Percentiles rank a stretch among this genome's conserved stretches.
Conservation (phyloP, 306 rosid species). For the Casuarina cunninghamiana region DNA sequence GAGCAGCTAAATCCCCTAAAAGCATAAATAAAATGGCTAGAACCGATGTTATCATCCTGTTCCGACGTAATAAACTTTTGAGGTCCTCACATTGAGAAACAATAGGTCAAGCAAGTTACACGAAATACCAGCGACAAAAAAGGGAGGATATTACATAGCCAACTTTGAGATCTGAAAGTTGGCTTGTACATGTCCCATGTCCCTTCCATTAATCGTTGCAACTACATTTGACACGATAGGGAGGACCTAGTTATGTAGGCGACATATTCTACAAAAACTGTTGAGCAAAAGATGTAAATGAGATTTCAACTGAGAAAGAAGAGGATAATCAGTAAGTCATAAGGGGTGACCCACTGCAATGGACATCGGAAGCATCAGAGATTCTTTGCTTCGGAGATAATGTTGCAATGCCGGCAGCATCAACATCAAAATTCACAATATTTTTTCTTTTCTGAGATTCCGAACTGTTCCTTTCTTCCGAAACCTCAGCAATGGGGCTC, state of each 20-base stretch:
- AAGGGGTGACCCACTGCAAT: conserved; percentile 90
- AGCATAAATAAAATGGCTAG: neutral
- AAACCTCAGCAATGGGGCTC: conserved; percentile 85
- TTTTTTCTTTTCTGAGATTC: conserved; percentile 82
- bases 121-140: neutral
- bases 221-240: neutral
- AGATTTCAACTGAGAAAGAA: neutral
- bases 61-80: neutral
- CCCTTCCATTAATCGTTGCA: neutral
- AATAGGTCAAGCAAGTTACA: neutral
- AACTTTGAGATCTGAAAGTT: neutral
- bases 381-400: conserved; percentile 85
- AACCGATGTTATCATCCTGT: neutral
- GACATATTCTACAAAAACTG: neutral
- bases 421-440: conserved; percentile 62
- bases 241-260: neutral
- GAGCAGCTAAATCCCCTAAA: no score
- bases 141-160: neutral
- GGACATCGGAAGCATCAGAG: conserved; percentile 83
- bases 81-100: neutral
- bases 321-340: conserved; percentile 50
- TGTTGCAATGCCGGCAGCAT: conserved; percentile 50
- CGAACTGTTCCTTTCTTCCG: conserved; percentile 61
- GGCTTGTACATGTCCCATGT: neutral
- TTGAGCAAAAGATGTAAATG: neutral